Evolutionary conservation across 441 rosid genomes (phyloP).

Genomic region (Breynia disticha): DNA sequence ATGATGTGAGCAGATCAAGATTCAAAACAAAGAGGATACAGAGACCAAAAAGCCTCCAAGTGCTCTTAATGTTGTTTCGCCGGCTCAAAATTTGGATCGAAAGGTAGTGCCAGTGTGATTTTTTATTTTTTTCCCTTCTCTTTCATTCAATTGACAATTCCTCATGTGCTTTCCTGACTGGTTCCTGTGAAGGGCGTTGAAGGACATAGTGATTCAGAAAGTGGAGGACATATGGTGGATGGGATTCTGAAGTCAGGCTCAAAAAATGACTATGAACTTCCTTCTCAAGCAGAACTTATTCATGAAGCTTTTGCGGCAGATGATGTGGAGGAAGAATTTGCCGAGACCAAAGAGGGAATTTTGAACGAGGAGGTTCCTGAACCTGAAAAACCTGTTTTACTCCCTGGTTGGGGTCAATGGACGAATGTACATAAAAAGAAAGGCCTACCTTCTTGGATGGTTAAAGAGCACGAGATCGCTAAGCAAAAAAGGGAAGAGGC

Average conservation of each 20-base stretch:
- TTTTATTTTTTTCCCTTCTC: neutral
- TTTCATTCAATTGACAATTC: conserved; percentile 2
- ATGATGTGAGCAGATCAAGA: conserved; percentile 39
- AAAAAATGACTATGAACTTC: conserved; percentile 49
- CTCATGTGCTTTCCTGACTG: conserved; percentile 4
- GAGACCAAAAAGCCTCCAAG: conserved; percentile 23
- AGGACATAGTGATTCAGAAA: conserved; percentile 58
- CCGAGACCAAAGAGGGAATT: conserved; percentile 54
- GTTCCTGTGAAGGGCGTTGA: conserved; percentile 24
- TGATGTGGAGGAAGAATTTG: conserved; percentile 73
- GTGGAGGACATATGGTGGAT: conserved; percentile 70
- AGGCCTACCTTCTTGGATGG: conserved; percentile 80
- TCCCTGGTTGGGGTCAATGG: conserved; percentile 98
- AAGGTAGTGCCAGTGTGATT: conserved; percentile 26
- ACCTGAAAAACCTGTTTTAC: conserved; percentile 64
- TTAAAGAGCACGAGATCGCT: conserved; percentile 60
- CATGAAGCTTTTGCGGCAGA: conserved; percentile 89
- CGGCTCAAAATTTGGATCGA: conserved; percentile 20
- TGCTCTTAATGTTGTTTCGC: conserved; percentile 16
- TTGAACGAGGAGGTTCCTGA: conserved; percentile 69
- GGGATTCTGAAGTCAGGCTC: conserved; percentile 52
- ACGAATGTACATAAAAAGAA: conserved; percentile 59
- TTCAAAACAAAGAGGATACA: conserved; percentile 24
- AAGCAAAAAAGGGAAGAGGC: conserved; percentile 54
- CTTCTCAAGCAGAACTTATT: conserved; percentile 86